Evolutionary conservation across 768 basidiomycete genomes (phyloP), one percentile per base, ranked within the genome.

Genomic region (Suillus tomentosus): DNA sequence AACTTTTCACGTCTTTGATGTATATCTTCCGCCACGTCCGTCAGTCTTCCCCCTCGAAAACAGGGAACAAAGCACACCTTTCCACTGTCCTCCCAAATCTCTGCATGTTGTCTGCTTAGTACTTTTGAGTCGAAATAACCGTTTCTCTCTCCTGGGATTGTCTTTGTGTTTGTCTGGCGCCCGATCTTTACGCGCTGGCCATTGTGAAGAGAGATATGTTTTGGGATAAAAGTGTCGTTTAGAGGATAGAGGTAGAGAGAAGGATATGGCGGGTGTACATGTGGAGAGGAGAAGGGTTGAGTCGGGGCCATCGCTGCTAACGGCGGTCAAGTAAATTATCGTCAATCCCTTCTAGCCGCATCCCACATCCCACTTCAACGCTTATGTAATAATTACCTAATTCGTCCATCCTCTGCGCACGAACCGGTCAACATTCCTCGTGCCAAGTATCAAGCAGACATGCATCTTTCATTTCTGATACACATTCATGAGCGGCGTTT

Each of bases 51-150:
- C 54, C 55, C 50, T 40, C 43, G 43, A 64, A 50, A 36, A 31
- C 24, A 61, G 3, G 19, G 55, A 62, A 54, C 54, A 5, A 6
- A 13, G 73, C 81, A 58, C 57, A 94, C 95, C 87, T 96, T 96
- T 54, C 86, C 87, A 50, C 77, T 81, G 65, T 96, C 94, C 79
- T 94, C 95, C 96, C 91, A 99, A n/a, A 99, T 92, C 79, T 99
- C 96, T 15, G 96, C 96, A 73, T 99, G 96, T 79, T 93, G 91
- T 69, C 96, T 82, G 69, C 92, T 94, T 65, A 99, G 82, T 9
- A 99, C 90, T 74, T 99, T 98, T 27, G 90, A 92, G 79, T 99
- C 96, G 75, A 99, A 98, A 80, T 92, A 99, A 11, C 95, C 96
- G 73, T 99, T 98, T 71, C 91, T 83, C 73, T 96, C 94, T 13